Evolutionary conservation across 2,329 filamentous ascomycete genomes (phyloP), one percentile per base, ranked within the genome.

Genomic region (Cladosporium sp.): DNA sequence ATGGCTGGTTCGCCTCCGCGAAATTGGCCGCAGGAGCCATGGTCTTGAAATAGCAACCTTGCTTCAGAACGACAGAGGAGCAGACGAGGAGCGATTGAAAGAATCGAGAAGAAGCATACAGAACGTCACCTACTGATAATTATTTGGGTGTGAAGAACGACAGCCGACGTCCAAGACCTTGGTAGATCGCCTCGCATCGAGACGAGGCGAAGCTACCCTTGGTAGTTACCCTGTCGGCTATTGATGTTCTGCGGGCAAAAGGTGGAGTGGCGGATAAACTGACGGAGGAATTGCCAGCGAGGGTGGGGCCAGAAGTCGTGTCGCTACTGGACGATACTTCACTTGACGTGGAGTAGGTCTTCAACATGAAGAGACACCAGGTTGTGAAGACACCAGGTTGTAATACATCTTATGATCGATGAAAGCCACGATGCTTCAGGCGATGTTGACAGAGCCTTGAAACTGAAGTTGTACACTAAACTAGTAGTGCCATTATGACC

Each of bases 1-100:
- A 75, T 36, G 76, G 67, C 59, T 75, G 74, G 59, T 79, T 79
- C 59, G 69, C 68, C 67, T 70, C 71, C 30, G 75, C 72, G 14
- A 64, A 59, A 43, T 61, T 40, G 22, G 50, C 59, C 19, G 49
- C 14, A 51, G 49, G 28, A 34, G 30, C 30, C 49, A 51, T 51
- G 20, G 25, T n/a, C 25, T 25, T 25, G 25, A 25, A 25, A 6
- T 3, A 25, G 6, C 25, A 25, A 25, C 25, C 9, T 34, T 34
- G 30, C 11, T 34, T 34, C 8, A 8, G 11, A 12, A 5, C 8
- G 30, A 11, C 30, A 28, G n/a, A 19, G 17, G 22, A 34, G 5
- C n/a, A 11, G 43, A 4, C 28, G 25, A 25, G 11, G 11, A 49
- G 40, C 9, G 30, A 34, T 25, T 25, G 25, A 25, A 8, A 42